These are phyloP conservation scores for Chaetoceros tenuissimus DNA, from an alignment of 108 stramenopile genomes.

Conservation along the genomic window DNA sequence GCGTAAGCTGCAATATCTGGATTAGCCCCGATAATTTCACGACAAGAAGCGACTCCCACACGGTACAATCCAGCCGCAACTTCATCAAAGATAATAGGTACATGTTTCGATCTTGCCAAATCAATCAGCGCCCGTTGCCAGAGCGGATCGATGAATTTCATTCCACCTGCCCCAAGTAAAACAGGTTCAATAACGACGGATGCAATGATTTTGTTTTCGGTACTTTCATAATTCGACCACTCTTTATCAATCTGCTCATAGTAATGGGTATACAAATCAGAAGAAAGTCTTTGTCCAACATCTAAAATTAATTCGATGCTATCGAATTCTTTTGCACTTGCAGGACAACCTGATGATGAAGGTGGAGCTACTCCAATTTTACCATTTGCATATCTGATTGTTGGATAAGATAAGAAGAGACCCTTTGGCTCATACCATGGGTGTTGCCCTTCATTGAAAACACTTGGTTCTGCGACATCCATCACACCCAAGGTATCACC, in stretches of 20 bases:
- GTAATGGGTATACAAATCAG: conserved; percentile 5
- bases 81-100: conserved; percentile 22
- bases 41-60: conserved; percentile 15
- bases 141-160: conserved; percentile 22
- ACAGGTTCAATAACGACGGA: conserved; percentile 18
- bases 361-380: background rate
- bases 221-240: conserved; percentile 10
- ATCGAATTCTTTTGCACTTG: background rate
- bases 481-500: conserved; percentile 21
- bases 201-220: conserved; percentile 7
- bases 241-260: conserved; percentile 11
- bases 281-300: conserved; percentile 5
- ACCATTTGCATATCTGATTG: conserved; percentile 12
- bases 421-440: conserved; percentile 23
- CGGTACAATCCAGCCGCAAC: conserved; percentile 14
- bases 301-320: conserved; percentile 8
- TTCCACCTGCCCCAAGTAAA: conserved; percentile 12
- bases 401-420: conserved; percentile 13
- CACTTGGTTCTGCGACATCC: conserved; percentile 17
- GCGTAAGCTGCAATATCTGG: conserved; percentile 20
- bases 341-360: conserved; percentile 3
- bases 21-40: conserved; percentile 10
- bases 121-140: conserved; percentile 23
- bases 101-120: conserved; percentile 4
- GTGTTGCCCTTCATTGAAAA: conserved; percentile 20